Conservation (phyloP, 1,139 yeast genomes). For the Hyphopichia wangnamkhiaoensis region DNA sequence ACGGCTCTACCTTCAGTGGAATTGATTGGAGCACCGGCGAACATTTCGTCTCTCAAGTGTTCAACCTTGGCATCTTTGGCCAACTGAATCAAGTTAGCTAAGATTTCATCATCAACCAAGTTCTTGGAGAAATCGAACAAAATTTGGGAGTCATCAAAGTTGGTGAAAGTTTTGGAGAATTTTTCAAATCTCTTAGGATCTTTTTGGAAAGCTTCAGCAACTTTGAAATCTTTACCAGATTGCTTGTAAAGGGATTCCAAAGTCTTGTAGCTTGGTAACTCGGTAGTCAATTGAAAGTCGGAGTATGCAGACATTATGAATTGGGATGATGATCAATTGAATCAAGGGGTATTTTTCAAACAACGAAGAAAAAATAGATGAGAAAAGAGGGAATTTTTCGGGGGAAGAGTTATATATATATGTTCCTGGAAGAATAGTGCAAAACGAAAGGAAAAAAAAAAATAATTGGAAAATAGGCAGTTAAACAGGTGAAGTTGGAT, state of each 20-base stretch:
- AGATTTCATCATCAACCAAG: conserved; percentile 81
- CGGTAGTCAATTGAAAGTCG: conserved; percentile 66
- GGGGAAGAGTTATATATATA: too few species aligned
- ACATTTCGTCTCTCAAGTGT: conserved; percentile 84
- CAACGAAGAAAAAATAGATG: background rate
- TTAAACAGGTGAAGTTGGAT: too few species aligned
- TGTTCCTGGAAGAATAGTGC: background rate
- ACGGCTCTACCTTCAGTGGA: conserved; percentile 96
- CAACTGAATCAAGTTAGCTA: conserved; percentile 64
- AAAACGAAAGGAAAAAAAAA: too few species aligned
- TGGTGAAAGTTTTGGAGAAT: conserved; percentile 72
- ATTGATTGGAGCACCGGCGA: conserved; percentile 91
- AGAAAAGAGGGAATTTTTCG: background rate
- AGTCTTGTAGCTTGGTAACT: conserved; percentile 82
- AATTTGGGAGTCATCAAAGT: conserved; percentile 84
- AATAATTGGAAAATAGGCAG: too few species aligned
- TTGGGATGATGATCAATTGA: background rate
- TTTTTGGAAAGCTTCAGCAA: conserved; percentile 71
- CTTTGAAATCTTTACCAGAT: conserved; percentile 63
- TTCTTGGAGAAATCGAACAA: conserved; percentile 95
- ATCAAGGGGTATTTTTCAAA: background rate
- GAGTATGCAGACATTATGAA: conserved; percentile 32
- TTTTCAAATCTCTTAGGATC: conserved; percentile 77
- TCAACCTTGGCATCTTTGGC: conserved; percentile 93
- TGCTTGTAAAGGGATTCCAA: conserved; percentile 70